phyloP scores from a whole-genome alignment of 2,329 filamentous ascomycete species.

The Fusarium sp. region DNA sequence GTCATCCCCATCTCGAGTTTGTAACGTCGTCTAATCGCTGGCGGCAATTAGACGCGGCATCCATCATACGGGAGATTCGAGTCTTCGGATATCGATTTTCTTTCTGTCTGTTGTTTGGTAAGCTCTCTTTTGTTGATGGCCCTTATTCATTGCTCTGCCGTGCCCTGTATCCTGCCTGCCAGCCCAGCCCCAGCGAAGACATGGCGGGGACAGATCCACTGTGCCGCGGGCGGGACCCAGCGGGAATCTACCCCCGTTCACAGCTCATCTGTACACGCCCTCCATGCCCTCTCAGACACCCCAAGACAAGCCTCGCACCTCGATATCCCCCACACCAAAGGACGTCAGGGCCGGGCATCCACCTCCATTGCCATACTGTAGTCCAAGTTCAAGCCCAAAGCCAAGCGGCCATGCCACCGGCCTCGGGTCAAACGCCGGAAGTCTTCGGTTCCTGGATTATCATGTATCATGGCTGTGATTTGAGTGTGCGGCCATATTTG shows the following conservation, averaged over 20 bases:
- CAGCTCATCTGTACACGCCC: conserved; percentile 25
- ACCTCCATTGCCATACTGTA: conserved; percentile 15
- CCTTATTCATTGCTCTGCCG: conserved; percentile 21
- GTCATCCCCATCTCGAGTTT: conserved; percentile 6
- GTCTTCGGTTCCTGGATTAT: conserved; percentile 45
- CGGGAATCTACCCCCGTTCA: conserved; percentile 44
- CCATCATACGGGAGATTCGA: conserved; percentile 9
- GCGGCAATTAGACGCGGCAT: conserved; percentile 33
- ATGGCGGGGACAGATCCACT: conserved; percentile 37
- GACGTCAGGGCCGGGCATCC: conserved; percentile 38
- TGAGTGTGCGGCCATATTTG: conserved; percentile 34
- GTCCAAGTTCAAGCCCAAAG: conserved; percentile 14
- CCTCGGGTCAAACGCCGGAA: conserved; percentile 46
- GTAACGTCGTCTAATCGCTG: conserved; percentile 17
- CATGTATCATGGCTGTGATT: conserved; percentile 38
- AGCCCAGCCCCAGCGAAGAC: too few relatives aligned
- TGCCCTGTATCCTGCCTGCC: conserved; percentile 17
- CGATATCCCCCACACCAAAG: conserved; percentile 34
- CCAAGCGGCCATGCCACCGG: conserved; percentile 26
- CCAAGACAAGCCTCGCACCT: conserved; percentile 16
- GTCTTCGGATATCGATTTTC: conserved; percentile 31
- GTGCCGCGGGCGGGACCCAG: conserved; percentile 36
- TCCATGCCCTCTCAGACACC: conserved; percentile 7
- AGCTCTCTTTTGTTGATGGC: conserved; percentile 28
- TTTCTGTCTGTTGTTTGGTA: conserved; percentile 40